Evolutionary conservation across 179 eudicot genomes (phyloP), one percentile per base, ranked within the genome.

Genomic region (Silene noctiflora): DNA sequence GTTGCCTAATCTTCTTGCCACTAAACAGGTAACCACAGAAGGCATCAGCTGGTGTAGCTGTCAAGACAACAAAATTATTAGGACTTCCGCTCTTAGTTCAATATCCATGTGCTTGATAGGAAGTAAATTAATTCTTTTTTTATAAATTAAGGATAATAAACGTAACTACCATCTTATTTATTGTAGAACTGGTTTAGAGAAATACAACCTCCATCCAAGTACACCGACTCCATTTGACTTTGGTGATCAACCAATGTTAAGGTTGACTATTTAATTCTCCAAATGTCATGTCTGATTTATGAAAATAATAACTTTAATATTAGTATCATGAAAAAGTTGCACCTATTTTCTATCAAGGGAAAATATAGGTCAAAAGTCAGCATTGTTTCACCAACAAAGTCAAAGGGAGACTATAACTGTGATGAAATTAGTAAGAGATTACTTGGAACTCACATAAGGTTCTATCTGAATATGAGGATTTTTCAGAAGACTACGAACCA

Each of bases 31-130:
- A 81, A 93, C 87, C 72, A 93, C 89, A 42, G 93, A 89, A 39
- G 98, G 98, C 98, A 93, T 93, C 85, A 90, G 78, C 81, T 93
- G 97, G 86, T 93, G 97, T 53, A 91, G 88, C 98, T 93, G 88
- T 56, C 72, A 62, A 75, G 77, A 27, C 76, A 80, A 66, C 76
- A 1, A 71, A 56, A 71, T 71, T 16, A 35, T 35, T 35, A 35
- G 9, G 42, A 35, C 9, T 35, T 35, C 7, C 0, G 42, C 42
- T 7, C 42, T 35, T 35, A 35, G 42, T 35, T 35, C 42, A 35
- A 35, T 35, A 35, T 35, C 42, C 42, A 35, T 35, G 42, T 35
- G 42, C 42, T 35, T 35, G 9, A 35, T 35, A 35, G 42, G 42
- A 35, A 35, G 9, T 35, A 35, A 35, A 35, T 35, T 35, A 35